These are phyloP conservation scores for Phytophthora boehmeriae DNA, from an alignment of 352 stramenopile genomes.

Conservation along the genomic window DNA sequence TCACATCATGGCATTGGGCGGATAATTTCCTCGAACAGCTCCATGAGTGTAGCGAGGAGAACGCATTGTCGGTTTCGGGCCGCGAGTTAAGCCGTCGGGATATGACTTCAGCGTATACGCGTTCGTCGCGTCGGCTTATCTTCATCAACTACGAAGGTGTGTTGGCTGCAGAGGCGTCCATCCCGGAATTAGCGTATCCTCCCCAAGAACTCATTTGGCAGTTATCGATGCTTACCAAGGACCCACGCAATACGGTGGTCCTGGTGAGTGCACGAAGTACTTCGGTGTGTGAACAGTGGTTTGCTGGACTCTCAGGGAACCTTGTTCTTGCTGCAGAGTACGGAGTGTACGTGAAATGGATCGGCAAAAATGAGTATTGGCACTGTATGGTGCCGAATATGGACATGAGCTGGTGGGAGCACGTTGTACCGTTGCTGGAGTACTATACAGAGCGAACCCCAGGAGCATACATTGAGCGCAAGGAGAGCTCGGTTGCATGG, in stretches of 20 bases:
- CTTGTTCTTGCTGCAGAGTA: constrained; percentile 82
- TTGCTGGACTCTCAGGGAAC: constrained; percentile 62
- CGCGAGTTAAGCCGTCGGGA: constrained; percentile 82
- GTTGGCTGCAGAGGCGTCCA: constrained; percentile 78
- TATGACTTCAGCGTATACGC: constrained; percentile 86
- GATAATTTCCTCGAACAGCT: constrained; percentile 85
- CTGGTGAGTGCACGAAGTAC: constrained; percentile 74
- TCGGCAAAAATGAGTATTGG: constrained; percentile 65
- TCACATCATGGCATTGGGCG: constrained; percentile 75
- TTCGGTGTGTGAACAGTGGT: constrained; percentile 81
- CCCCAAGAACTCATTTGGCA: constrained; percentile 86
- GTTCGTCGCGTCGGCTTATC: constrained; percentile 68
- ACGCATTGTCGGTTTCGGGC: constrained; percentile 63
- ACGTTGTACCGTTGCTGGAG: constrained; percentile 77
- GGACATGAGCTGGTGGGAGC: constrained; percentile 81
- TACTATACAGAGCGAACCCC: constrained; percentile 88
- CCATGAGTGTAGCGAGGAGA: constrained; percentile 80
- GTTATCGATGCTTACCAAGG: constrained; percentile 80
- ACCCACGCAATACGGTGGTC: constrained; percentile 79
- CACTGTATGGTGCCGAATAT: constrained; percentile 84
- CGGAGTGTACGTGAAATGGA: constrained; percentile 82
- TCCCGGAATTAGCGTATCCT: constrained; percentile 87
- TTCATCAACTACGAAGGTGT: constrained; percentile 93
- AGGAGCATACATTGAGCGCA: constrained; percentile 83
- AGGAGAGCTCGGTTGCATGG: constrained; percentile 88